Base-by-base conservation (phyloP, 441 rosid genomes). In the Gossypium schwendimanii region DNA sequence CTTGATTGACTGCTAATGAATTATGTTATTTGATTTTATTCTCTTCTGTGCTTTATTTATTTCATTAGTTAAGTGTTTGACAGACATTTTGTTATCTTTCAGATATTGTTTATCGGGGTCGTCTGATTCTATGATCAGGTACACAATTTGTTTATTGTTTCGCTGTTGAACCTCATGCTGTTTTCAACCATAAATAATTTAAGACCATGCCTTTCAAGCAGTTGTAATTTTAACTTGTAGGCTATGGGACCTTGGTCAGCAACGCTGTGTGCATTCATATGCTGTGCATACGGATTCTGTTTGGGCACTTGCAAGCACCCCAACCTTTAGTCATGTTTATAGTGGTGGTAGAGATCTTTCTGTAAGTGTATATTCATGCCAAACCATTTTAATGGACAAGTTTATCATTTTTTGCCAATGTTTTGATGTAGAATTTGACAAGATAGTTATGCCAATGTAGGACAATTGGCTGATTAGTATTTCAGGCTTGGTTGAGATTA, bases 51-150 rank as follows among this genome's bases (percentile, higher is more conserved):
- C 31, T 41, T 28, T 41, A 41, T 63, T 70, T 23, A 12, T 36
- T 57, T 9, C 63, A 2, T 6, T 47, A 12, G 12, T 63, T 31
- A 53, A 65, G 33, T 63, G 55, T 21, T 28, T 59, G 67, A 63
- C 62, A 12, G 31, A 18, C 69, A 59, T 73, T 77, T 72, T 70
- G 69, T 39, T 71, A 73, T 53, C 33, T 83, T 85, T 63, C 86
- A 96, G 99, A 89, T 96, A 57, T 82, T 96, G 99, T 87, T 85
- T 93, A 79, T 96, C 99, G 33, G 99, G 99, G 62, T 93, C 99
- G 12, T 96, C 98, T 67, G 98, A 96, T 85, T 93, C 97, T 70
- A 96, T 96, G 99, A 96, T 96, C 82, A 91, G 98, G 99, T 96
- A 65, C 44, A 70, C 61, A 39, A 68, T 57, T 73, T 68, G 58